Evolutionary conservation across 2,329 filamentous ascomycete genomes (phyloP), one percentile per base, ranked within the genome.

Genomic region (Trichoderma aggressivum): DNA sequence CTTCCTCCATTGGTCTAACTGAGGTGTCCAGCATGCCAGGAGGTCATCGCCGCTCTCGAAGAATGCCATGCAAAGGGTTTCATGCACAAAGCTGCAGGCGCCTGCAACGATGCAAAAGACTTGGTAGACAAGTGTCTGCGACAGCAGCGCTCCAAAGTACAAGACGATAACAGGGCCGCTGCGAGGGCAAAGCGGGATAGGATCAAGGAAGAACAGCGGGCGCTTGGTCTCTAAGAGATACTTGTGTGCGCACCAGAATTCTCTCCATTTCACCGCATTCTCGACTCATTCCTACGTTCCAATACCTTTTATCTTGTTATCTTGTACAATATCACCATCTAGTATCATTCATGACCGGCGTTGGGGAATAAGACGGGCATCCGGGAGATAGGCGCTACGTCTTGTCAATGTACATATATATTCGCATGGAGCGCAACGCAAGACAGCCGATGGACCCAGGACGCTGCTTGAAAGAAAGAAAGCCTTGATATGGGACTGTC

Each of bases 31-130:
- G 96, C 92, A 78, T 99, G 96, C 87, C 93, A 95, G 82, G 94
- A 97, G 76, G 89, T 99, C 80, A 97, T 98, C 90, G 91, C 86
- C 64, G 92, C 93, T 61, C 93, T 99, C 75, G 96, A 98, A 78
- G 94, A 98, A 85, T 99, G 96, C 84, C 96, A 99, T 80, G 92
- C 93, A 36, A 88, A 88, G 72, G 96, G 96, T 69, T 99, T 99
- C 83, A 83, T 99, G 71, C 94, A 92, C 89, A 98, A 97, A 82
- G 90, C 93, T 2, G 84, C 93, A 73, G 96, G 96, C 70, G 93
- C 92, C 85, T 99, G 96, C 88, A 98, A 94, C 81, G 88, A 91
- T 53, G 88, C 92, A 73, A 99, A 99, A 82, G 86, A 89, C 55
- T 86, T 93, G 71, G 92, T 99, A 76, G 96, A 93, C 82, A 87